These are phyloP conservation scores for Saccharomycopsis capsularis DNA, from an alignment of 805 yeast species.

Conservation along the genomic window DNA sequence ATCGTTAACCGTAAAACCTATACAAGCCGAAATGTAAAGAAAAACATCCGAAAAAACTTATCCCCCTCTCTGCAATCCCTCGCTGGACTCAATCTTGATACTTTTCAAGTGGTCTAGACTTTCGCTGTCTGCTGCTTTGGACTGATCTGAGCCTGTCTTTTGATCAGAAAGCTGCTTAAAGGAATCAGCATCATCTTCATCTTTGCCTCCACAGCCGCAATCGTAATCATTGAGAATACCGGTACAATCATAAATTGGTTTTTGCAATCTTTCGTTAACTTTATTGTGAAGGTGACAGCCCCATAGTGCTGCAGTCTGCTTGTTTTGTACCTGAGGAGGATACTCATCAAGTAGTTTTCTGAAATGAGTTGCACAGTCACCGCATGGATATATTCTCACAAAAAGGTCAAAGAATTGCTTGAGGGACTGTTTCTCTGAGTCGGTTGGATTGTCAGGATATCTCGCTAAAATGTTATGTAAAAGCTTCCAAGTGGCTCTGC, in stretches of 20 bases:
- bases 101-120: constrained; percentile 35
- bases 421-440: constrained; percentile 56
- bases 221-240: constrained; percentile 84
- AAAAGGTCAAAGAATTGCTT: constrained; percentile 60
- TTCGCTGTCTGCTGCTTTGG: constrained; percentile 1
- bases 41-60: constrained; percentile 9
- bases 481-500: constrained; percentile 84
- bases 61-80: constrained; percentile 41
- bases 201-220: constrained; percentile 89
- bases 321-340: constrained; percentile 78
- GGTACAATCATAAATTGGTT: constrained; percentile 76
- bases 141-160: constrained; percentile 19
- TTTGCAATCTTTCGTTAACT: constrained; percentile 67
- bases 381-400: constrained; percentile 93
- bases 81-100: constrained; percentile 41
- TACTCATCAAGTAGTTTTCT: constrained; percentile 54
- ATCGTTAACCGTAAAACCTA: not conserved
- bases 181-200: constrained; percentile 38
- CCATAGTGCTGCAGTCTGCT: constrained; percentile 87
- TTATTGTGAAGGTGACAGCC: constrained; percentile 90
- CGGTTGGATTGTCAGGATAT: constrained; percentile 77
- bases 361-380: constrained; percentile 94
- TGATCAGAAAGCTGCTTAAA: constrained; percentile 30
- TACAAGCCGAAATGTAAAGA: not conserved
- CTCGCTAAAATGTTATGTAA: constrained; percentile 89